A percentile compares a stretch with the other conserved stretches of the same genome.
Conservation (phyloP, 164 flowering plant species). For the Houttuynia cordata region DNA sequence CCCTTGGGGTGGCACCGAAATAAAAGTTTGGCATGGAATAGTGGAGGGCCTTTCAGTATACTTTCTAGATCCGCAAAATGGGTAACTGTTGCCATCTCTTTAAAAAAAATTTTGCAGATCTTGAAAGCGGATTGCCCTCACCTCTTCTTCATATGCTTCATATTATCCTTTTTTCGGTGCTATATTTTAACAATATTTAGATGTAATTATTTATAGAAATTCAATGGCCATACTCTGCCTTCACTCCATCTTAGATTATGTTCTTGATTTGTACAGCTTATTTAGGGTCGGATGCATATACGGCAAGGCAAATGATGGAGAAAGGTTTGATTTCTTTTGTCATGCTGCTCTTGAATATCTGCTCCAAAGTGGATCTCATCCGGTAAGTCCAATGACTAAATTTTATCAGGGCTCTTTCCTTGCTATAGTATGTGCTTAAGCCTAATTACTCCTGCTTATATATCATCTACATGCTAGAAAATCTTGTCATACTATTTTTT, state of each 20-base stretch:
- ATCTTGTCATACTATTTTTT: no score
- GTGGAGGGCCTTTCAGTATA: constrained; percentile 90
- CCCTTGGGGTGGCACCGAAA: constrained; percentile 81
- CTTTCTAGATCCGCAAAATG: constrained; percentile 91
- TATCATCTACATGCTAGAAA: no score
- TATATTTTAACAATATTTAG: no score
- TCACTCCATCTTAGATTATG: not conserved
- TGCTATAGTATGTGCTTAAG: no score
- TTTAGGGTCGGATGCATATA: constrained; percentile 71
- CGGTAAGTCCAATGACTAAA: constrained; percentile 41
- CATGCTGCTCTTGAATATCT: constrained; percentile 93
- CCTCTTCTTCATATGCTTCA: no score
- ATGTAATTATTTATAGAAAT: not conserved
- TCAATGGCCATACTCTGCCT: not conserved
- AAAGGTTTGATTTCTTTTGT: constrained; percentile 89
- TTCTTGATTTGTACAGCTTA: constrained; percentile 30
- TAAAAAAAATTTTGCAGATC: no score
- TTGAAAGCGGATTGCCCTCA: no score
- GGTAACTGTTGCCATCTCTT: constrained; percentile 45
- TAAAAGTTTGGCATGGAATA: constrained; percentile 88
- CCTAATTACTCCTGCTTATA: no score
- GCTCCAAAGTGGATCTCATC: constrained; percentile 74
- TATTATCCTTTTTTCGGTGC: not conserved
- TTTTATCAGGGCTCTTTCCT: not conserved
- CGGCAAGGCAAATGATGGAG: constrained; percentile 77